phyloP scores from a whole-genome alignment of 164 flowering plant genomes.

The Aristolochia contorta region DNA sequence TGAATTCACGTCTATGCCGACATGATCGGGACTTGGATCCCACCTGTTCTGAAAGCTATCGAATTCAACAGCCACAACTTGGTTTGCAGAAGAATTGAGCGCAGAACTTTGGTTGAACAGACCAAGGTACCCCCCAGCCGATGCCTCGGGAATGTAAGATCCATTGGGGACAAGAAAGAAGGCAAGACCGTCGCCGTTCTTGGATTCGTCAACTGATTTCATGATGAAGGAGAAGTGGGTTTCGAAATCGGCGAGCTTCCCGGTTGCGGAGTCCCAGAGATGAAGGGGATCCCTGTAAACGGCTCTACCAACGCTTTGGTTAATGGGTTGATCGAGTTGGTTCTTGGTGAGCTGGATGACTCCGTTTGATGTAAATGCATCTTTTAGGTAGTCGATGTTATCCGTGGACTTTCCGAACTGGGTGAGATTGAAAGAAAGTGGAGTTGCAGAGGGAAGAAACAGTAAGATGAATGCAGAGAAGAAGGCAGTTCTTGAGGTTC shows the following conservation, averaged over 20 bases:
- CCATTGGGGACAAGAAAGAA: slow-evolving; percentile 43
- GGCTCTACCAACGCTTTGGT: slow-evolving; percentile 23
- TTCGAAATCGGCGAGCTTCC: slow-evolving; percentile 30
- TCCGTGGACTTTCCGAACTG: slow-evolving; percentile 3
- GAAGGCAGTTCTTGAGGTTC: neutral
- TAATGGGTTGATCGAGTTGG: slow-evolving; percentile 1
- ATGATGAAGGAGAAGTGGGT: slow-evolving; percentile 41
- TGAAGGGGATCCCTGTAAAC: slow-evolving; percentile 20
- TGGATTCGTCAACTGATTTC: neutral
- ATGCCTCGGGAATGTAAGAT: slow-evolving; percentile 13
- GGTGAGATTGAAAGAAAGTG: slow-evolving; percentile 23
- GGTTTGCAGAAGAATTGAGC: slow-evolving; percentile 3
- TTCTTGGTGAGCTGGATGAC: slow-evolving; percentile 23
- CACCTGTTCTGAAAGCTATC: slow-evolving; percentile 30
- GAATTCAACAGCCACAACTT: slow-evolving; percentile 47
- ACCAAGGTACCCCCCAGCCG: slow-evolving; percentile 20
- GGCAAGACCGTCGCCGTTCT: slow-evolving; percentile 37
- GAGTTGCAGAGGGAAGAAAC: slow-evolving; percentile 6
- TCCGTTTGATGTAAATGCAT: slow-evolving; percentile 4
- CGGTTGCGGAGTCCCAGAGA: slow-evolving; percentile 29
- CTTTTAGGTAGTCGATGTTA: slow-evolving; percentile 7
- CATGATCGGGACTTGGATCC: slow-evolving; percentile 42
- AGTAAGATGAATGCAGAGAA: slow-evolving; percentile 3
- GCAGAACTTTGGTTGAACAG: slow-evolving; percentile 9
- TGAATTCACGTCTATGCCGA: slow-evolving; percentile 41